Conservation (phyloP, 768 basidiomycete genomes). For the Serendipita sp. region DNA sequence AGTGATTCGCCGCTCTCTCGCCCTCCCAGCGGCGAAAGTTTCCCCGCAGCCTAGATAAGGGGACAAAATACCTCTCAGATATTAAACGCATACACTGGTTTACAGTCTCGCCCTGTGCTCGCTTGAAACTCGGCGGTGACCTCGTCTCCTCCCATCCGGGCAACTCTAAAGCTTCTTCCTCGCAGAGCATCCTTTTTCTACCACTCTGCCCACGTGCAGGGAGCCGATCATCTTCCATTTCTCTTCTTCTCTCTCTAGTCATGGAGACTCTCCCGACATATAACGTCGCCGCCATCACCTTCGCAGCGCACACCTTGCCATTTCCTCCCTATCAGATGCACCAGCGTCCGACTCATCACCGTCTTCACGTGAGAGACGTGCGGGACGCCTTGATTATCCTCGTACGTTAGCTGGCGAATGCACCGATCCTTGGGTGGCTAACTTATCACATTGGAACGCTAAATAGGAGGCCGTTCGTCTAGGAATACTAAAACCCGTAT, state of each 20-base stretch:
- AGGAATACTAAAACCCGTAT: slow-evolving; percentile 33
- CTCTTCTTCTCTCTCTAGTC: neutral
- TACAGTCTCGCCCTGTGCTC: neutral
- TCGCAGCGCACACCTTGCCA: slow-evolving; percentile 18
- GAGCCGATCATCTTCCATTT: slow-evolving; percentile 5
- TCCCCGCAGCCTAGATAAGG: slow-evolving; percentile 3
- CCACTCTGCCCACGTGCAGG: neutral
- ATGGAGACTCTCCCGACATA: slow-evolving; percentile 4
- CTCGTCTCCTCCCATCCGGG: neutral
- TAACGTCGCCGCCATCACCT: slow-evolving; percentile 3
- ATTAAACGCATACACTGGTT: neutral
- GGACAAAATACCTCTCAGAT: neutral
- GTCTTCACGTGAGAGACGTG: slow-evolving; percentile 49
- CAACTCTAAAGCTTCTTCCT: neutral
- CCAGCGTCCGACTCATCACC: slow-evolving; percentile 49
- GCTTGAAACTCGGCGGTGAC: slow-evolving; percentile 5
- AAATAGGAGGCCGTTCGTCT: slow-evolving; percentile 40
- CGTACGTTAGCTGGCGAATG: neutral
- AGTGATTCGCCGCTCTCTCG: neutral
- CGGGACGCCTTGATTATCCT: slow-evolving; percentile 51
- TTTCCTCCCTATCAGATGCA: slow-evolving; percentile 27
- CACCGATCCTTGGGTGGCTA: neutral
- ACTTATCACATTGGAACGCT: neutral
- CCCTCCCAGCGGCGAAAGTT: neutral
- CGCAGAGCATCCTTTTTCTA: neutral